Percentiles rank a stretch among this genome's conserved stretches.
phyloP scores from a whole-genome alignment of 2,329 filamentous ascomycete genomes.

The Atkinsonella texensis region DNA sequence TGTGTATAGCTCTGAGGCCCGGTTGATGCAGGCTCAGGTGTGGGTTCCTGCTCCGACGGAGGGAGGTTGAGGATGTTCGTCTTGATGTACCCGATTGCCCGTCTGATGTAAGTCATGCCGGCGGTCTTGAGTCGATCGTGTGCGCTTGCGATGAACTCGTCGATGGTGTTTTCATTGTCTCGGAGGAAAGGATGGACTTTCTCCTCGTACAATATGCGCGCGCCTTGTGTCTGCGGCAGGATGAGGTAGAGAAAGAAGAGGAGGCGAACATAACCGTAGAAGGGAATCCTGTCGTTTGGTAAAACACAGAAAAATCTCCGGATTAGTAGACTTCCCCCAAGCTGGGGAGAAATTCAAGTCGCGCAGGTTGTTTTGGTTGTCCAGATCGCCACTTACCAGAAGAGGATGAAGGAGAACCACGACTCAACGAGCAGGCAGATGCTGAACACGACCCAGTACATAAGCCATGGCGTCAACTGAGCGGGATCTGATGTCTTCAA shows the following conservation, averaged over 20 bases:
- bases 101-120: slow-evolving; percentile 64
- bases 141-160: slow-evolving; percentile 71
- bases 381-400: slow-evolving; percentile 43
- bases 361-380: too few relatives aligned
- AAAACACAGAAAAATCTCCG: not conserved
- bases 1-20: slow-evolving; percentile 57
- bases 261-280: slow-evolving; percentile 86
- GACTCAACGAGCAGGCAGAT: slow-evolving; percentile 73
- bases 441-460: slow-evolving; percentile 95
- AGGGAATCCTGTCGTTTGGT: slow-evolving; percentile 55
- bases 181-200: slow-evolving; percentile 81
- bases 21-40: slow-evolving; percentile 33
- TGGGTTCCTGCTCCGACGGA: slow-evolving; percentile 2
- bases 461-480: slow-evolving; percentile 90
- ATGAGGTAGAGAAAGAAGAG: slow-evolving; percentile 86
- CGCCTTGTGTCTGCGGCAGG: slow-evolving; percentile 93
- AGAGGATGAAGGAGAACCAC: slow-evolving; percentile 76
- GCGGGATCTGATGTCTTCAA: slow-evolving; percentile 85
- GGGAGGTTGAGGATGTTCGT: slow-evolving; percentile 70
- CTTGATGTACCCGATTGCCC: slow-evolving; percentile 57
- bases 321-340: not conserved
- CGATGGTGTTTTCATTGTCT: slow-evolving; percentile 79
- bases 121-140: slow-evolving; percentile 69
- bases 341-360: not conserved
- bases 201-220: slow-evolving; percentile 70